Evolutionary conservation across 768 basidiomycete genomes (phyloP).

Genomic region (Kwoniella shandongensis): DNA sequence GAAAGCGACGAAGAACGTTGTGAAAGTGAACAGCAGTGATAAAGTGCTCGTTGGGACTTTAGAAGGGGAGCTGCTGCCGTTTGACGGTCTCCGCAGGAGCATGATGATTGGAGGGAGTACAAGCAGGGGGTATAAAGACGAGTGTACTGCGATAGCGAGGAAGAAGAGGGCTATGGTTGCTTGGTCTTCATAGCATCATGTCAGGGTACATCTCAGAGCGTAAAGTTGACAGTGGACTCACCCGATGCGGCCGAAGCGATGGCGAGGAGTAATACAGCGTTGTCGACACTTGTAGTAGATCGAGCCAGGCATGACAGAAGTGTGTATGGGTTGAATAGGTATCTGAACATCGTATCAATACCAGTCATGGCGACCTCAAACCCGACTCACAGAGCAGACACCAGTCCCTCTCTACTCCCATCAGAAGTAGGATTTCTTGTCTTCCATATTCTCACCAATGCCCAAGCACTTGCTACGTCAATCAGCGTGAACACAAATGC

Average conservation of each 20-base stretch:
- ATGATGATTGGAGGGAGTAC: conserved; percentile 68
- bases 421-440: conserved; percentile 60
- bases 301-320: conserved; percentile 74
- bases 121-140: conserved; percentile 70
- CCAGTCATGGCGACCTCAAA: not conserved
- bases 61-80: conserved; percentile 35
- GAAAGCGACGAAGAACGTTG: conserved; percentile 3
- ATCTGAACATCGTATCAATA: conserved; percentile 58
- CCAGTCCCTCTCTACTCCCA: conserved; percentile 60
- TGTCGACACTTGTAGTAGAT: conserved; percentile 82
- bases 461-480: conserved; percentile 69
- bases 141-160: conserved; percentile 70
- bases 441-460: conserved; percentile 68
- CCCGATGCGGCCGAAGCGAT: conserved; percentile 72
- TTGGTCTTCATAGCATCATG: conserved; percentile 58
- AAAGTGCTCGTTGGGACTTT: not conserved
- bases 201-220: not conserved
- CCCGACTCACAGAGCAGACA: conserved; percentile 65
- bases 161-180: conserved; percentile 63
- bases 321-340: conserved; percentile 85
- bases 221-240: conserved; percentile 45
- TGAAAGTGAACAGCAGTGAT: not conserved
- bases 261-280: conserved; percentile 65
- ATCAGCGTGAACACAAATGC: conserved; percentile 66
- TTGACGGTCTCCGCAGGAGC: conserved; percentile 59